Evolutionary conservation across 345 rosid genomes (phyloP), one percentile per base, ranked within the genome.

Genomic region (Pugionium cornutum): DNA sequence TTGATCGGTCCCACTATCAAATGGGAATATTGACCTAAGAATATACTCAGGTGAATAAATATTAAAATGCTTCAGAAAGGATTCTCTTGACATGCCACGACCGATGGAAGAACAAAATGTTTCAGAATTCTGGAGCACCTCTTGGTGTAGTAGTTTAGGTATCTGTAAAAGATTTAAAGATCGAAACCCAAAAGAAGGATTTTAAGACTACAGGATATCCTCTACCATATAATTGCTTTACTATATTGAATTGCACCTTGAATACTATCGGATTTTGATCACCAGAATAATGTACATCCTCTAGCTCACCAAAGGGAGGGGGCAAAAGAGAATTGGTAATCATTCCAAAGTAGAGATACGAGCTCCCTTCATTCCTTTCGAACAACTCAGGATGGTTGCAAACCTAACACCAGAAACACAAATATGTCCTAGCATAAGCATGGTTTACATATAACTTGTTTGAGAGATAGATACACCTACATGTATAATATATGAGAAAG

Each of bases 371-470:
- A 71, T 95, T 95, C 76, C 99, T 84, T 76, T 95, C 99, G 63
- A 95, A 95, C 83, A 95, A 78, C 81, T 95, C 99, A 32, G 99
- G 99, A 79, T 95, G 99, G 80, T 95, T 95, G 76, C 99, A 95
- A 42, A 95, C 99, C 99, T 95, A 68, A 64, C 60, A 75, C 70
- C 10, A 65, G 33, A 68, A 47, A 64, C 61, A 65, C n/a, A 66
- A 46, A 61, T 46, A 49, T 9, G 34, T n/a, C n/a, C 27, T 56
- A 56, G 37, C 40, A 67, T 68, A 57, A 58, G 74, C n/a, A 57
- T 40, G 39, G 11, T 40, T n/a, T n/a, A 35, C 58, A 63, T 57
- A 49, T 43, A 45, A 9, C 26, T 36, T 34, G 43, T 30, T 55
- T 30, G 48, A 49, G 42, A 62, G 59, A 35, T 33, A 49, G 11